Percentiles rank a stretch among this genome's conserved stretches.
Conservation (phyloP, 305 asterid genomes). For the Ruellia speciosa region DNA sequence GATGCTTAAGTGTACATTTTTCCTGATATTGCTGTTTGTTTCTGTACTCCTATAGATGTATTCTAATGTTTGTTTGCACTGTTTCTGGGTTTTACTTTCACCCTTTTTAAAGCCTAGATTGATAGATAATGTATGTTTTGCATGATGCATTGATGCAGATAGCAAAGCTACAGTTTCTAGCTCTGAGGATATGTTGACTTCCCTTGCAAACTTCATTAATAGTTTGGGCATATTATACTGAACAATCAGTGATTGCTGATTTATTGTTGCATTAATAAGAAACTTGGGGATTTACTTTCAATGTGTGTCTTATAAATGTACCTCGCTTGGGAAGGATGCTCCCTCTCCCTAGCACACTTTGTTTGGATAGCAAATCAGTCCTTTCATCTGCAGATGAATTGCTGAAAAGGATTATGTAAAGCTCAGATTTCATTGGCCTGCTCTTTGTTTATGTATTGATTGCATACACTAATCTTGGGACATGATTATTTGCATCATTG, state of each 20-base stretch:
- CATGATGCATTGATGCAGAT: not conserved
- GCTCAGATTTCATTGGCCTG: not conserved
- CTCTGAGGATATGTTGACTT: constrained; percentile 2
- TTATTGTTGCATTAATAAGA: not conserved
- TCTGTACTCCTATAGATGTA: constrained; percentile 9
- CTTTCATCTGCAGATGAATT: too few species aligned
- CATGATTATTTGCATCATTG: not conserved
- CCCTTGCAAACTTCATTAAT: not conserved
- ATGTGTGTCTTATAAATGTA: not conserved
- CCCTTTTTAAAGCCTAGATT: not conserved
- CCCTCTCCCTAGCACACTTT: not conserved
- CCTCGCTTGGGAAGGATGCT: not conserved
- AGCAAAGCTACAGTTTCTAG: not conserved
- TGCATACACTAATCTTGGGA: too few species aligned
- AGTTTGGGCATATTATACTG: constrained; percentile 1
- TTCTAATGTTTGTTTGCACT: not conserved
- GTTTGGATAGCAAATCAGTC: too few species aligned
- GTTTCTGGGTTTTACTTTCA: not conserved
- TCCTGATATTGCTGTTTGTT: not conserved
- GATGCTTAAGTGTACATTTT: constrained; percentile 1
- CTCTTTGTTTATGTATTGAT: too few species aligned
- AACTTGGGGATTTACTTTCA: not conserved
- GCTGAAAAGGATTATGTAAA: not conserved
- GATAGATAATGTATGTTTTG: too few species aligned
- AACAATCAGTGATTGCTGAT: not conserved